Evolutionary conservation across 1,139 yeast species (phyloP).

Genomic region (Taphrina flavorubra): DNA sequence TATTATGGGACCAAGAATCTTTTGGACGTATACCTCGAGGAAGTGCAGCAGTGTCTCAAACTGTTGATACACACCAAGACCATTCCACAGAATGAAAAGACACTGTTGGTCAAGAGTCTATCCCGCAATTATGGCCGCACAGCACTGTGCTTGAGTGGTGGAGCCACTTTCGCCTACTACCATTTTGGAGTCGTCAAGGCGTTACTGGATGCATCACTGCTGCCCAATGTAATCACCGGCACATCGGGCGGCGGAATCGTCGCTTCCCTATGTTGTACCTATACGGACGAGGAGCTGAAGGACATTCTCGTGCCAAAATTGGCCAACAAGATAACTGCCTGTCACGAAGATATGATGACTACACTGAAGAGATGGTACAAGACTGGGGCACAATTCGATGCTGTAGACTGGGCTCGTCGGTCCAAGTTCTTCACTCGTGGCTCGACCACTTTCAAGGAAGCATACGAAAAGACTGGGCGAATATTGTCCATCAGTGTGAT

Average conservation of each 20-base stretch:
- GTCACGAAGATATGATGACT: conserved; percentile 59
- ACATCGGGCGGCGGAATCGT: conserved; percentile 85
- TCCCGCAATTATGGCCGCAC: conserved; percentile 73
- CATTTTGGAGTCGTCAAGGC: conserved; percentile 82
- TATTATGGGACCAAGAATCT: conserved; percentile 74
- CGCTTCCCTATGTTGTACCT: conserved; percentile 73
- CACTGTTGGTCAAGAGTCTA: conserved; percentile 63
- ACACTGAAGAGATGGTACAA: conserved; percentile 68
- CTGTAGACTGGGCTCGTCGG: conserved; percentile 75
- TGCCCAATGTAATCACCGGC: conserved; percentile 75
- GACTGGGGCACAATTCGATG: conserved; percentile 81
- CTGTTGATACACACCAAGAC: conserved; percentile 55
- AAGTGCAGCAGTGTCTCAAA: conserved; percentile 47
- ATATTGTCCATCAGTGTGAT: conserved; percentile 75
- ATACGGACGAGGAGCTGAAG: conserved; percentile 70
- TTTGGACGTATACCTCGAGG: conserved; percentile 62
- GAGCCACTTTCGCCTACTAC: conserved; percentile 67
- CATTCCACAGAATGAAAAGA: conserved; percentile 56
- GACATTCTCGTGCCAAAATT: conserved; percentile 65
- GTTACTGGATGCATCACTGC: conserved; percentile 65
- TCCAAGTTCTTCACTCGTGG: conserved; percentile 74
- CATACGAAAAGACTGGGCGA: conserved; percentile 70
- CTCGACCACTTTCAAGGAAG: conserved; percentile 73
- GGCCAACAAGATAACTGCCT: conserved; percentile 71
- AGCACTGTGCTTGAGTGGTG: conserved; percentile 77